phyloP scores from a whole-genome alignment of 306 rosid genomes.

The Vicia faba region DNA sequence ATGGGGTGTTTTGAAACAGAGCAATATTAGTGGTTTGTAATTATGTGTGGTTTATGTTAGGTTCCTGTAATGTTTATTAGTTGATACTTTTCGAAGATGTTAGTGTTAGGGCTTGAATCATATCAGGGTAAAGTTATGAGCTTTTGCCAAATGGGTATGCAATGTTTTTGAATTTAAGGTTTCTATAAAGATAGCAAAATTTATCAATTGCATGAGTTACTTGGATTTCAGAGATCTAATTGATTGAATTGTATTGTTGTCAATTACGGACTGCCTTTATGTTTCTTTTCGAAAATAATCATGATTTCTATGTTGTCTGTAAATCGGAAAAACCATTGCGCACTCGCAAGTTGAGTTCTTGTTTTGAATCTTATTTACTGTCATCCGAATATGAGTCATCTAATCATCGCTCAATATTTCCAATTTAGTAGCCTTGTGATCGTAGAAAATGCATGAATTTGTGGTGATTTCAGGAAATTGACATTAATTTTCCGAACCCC shows the following conservation, averaged over 20 bases:
- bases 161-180: not conserved
- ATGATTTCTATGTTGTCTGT: not conserved
- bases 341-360: not conserved
- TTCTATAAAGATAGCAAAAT: too few relatives aligned
- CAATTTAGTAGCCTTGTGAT: not conserved
- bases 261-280: too few relatives aligned
- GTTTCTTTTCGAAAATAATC: too few relatives aligned
- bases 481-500: constrained; percentile 5
- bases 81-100: constrained; percentile 7
- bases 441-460: not conserved
- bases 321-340: not conserved
- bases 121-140: constrained; percentile 21
- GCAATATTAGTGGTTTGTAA: too few relatives aligned
- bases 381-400: not conserved
- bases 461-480: not conserved
- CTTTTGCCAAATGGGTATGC: constrained; percentile 32
- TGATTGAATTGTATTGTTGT: too few relatives aligned
- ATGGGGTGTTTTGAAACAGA: not conserved
- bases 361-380: too few relatives aligned
- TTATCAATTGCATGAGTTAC: too few relatives aligned
- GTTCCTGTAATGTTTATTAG: not conserved
- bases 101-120: constrained; percentile 26
- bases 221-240: constrained; percentile 24
- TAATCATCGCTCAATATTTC: not conserved
- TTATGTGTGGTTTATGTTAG: too few relatives aligned